Evolutionary conservation across 2,329 filamentous ascomycete genomes (phyloP), one percentile per base, ranked within the genome.

Genomic region (Tolypocladium pustulatum): DNA sequence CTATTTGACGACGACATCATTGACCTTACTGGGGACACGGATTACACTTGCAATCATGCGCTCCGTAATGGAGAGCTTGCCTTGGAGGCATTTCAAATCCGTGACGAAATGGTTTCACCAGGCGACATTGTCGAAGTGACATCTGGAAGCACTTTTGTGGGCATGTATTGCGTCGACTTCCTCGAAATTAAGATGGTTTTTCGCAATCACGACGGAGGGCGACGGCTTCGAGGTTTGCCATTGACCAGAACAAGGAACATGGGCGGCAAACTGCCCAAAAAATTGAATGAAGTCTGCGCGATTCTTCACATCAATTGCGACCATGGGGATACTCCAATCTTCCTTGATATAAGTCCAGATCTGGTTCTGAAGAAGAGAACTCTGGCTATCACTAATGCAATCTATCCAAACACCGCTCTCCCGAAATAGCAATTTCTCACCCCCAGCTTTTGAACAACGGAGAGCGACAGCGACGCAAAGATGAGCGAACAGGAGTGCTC

Each of bases 361-460:
- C 60, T 72, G 0, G 71, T 86, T 0, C 64, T 73, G 2, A 61
- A 68, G 1, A 69, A 75, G 8, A 71, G 82, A 0, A 66, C 66
- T 0, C 68, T 89, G 0, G 65, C 75, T 0, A 69, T 79, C 2
- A 89, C 86, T 0, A 90, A 89, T 59, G 67, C 75, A 0, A 63
- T 68, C 0, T 84, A 77, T 51, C 79, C 80, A 0, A 67, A 0
- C 71, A 73, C 54, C 66, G 70, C 0, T 71, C 27, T n/a, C 49
- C 49, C 8, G 17, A 30, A 12, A n/a, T 9, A 9, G 10, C 17
- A 15, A 1, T 46, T 27, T 1, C 22, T 32, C 3, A 51, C 8
- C 25, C 2, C 46, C 17, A 10, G 7, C 4, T 32, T 5, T 4
- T 9, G 10, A 54, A 0, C 34, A 36, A 59, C 34, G 37, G 59